These are phyloP conservation scores for Pseudogymnoascus sp. DNA, from an alignment of 2,329 filamentous ascomycete genomes.

Conservation along the genomic window DNA sequence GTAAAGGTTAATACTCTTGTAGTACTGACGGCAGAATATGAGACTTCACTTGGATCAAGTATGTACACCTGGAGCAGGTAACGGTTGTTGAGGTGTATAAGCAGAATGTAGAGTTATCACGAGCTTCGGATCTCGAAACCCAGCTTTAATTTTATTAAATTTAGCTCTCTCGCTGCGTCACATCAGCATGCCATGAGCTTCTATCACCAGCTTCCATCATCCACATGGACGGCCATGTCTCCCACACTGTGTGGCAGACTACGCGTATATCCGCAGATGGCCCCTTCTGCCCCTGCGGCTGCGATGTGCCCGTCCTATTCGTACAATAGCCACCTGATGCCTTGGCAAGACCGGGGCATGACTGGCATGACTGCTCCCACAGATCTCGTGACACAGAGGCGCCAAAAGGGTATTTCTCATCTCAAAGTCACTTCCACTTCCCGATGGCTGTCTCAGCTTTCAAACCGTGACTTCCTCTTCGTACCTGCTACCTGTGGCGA, in stretches of 20 bases:
- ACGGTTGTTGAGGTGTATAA: not conserved
- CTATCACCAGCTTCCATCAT: not conserved
- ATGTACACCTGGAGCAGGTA: not conserved
- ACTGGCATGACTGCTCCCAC: not conserved
- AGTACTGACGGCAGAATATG: not conserved
- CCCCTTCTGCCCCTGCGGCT: not conserved
- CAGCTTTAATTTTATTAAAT: not conserved
- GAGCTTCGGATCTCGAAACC: not conserved
- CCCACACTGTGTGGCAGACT: not conserved
- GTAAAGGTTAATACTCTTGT: not conserved
- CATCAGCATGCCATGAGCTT: not conserved
- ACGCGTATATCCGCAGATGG: not conserved
- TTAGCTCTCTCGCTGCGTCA: slow-evolving; percentile 2
- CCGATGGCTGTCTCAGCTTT: slow-evolving; percentile 20
- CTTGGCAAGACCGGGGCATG: not conserved
- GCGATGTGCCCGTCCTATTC: not conserved
- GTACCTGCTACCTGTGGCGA: slow-evolving; percentile 21
- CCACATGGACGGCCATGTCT: not conserved
- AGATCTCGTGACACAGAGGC: not conserved
- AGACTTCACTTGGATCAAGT: not conserved
- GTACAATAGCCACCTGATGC: not conserved
- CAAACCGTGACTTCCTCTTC: slow-evolving; percentile 28
- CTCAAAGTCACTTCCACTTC: not conserved
- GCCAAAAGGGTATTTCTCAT: not conserved
- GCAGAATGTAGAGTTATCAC: not conserved